These are phyloP conservation scores for Goffeauzyma gilvescens DNA, from an alignment of 768 basidiomycete species.

Conservation along the genomic window DNA sequence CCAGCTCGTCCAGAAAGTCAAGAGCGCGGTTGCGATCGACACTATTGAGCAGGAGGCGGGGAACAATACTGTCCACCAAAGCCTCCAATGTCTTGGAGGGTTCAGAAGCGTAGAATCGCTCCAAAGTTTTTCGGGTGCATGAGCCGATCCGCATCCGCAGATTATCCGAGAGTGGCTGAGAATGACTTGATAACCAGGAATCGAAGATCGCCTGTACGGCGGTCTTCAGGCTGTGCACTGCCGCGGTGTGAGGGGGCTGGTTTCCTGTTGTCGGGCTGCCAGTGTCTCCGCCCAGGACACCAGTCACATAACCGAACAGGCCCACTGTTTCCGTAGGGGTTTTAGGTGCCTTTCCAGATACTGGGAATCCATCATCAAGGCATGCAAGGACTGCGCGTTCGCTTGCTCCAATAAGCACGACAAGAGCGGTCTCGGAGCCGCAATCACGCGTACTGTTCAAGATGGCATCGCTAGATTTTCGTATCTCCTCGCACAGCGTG, in stretches of 20 bases:
- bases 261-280: no score
- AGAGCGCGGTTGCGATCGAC: no score
- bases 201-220: no score
- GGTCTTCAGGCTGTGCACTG: no score
- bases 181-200: no score
- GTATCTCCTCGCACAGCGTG: conserved; percentile 42
- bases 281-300: conserved; percentile 46
- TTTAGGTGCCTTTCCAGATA: conserved; percentile 35
- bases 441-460: no score
- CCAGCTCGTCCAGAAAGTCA: no score
- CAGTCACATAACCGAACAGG: conserved; percentile 73
- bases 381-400: conserved; percentile 65
- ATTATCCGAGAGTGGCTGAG: no score
- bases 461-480: conserved; percentile 37
- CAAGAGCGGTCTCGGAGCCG: conserved; percentile 36
- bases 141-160: no score
- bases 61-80: conserved; percentile 48
- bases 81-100: conserved; percentile 67
- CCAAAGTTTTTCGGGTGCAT: conserved; percentile 65
- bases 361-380: conserved; percentile 42
- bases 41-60: no score
- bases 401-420: conserved; percentile 63
- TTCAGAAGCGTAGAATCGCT: conserved; percentile 65
- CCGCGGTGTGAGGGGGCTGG: no score
- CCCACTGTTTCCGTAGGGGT: conserved; percentile 41